Percentiles rank a stretch among this genome's conserved stretches.
phyloP scores from a whole-genome alignment of 768 basidiomycete genomes.

The Cystobasidiopsis lactophilus region DNA sequence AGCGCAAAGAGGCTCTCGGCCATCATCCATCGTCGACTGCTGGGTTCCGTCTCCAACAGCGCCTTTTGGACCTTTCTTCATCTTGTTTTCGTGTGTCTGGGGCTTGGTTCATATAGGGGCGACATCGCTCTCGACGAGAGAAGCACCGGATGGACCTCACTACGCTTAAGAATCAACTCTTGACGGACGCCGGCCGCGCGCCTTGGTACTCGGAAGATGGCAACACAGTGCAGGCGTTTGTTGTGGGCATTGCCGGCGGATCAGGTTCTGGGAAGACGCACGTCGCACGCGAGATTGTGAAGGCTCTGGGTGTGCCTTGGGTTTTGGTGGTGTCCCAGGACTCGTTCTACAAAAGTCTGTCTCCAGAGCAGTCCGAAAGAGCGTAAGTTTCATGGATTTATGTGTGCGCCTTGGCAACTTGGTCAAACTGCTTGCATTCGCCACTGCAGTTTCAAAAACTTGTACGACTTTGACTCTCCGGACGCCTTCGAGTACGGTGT shows the following conservation, averaged over 20 bases:
- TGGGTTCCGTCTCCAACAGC: no score
- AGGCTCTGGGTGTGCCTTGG: slow-evolving; percentile 25
- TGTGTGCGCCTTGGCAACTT: slow-evolving; percentile 11
- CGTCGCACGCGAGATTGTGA: slow-evolving; percentile 21
- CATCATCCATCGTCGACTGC: no score
- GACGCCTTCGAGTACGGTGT: slow-evolving; percentile 75
- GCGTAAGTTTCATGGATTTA: slow-evolving; percentile 52
- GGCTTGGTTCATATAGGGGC: background rate
- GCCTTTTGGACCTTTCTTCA: background rate
- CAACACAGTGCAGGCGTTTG: slow-evolving; percentile 24
- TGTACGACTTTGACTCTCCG: slow-evolving; percentile 75
- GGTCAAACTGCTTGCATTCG: background rate
- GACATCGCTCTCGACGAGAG: no score
- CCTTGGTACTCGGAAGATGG: slow-evolving; percentile 28
- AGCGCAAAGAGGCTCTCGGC: no score
- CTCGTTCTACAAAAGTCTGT: slow-evolving; percentile 73
- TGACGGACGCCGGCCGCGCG: slow-evolving; percentile 15
- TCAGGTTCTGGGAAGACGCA: slow-evolving; percentile 26
- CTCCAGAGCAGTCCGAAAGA: slow-evolving; percentile 52
- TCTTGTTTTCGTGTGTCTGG: background rate
- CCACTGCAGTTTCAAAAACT: slow-evolving; percentile 4
- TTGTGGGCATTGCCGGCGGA: slow-evolving; percentile 30
- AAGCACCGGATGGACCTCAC: no score
- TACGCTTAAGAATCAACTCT: background rate
- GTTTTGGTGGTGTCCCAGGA: slow-evolving; percentile 91